These are phyloP conservation scores for Boletus bicolor DNA, from an alignment of 768 basidiomycete species.

Conservation along the genomic window DNA sequence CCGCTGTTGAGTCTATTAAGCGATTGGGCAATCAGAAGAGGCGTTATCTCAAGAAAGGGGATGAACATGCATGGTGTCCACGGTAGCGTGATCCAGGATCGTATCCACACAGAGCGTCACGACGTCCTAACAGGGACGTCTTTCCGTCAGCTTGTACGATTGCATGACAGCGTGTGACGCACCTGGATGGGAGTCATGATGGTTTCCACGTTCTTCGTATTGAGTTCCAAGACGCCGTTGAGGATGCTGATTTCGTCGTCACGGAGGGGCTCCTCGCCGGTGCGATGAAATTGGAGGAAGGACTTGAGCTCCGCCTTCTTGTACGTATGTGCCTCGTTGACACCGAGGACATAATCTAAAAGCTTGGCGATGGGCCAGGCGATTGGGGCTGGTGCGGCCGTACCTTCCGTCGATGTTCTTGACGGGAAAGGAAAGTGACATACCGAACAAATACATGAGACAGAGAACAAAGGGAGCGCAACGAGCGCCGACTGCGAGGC, in stretches of 20 bases:
- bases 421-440: conserved; percentile 1
- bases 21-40: conserved; percentile 8
- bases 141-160: not conserved
- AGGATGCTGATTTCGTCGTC: conserved; percentile 82
- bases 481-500: conserved; percentile 73
- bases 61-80: conserved; percentile 66
- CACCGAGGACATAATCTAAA: conserved; percentile 79
- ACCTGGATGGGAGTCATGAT: conserved; percentile 85
- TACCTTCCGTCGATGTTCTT: too few relatives aligned
- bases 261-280: conserved; percentile 67
- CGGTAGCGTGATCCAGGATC: conserved; percentile 71
- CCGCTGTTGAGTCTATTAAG: conserved; percentile 64
- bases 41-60: not conserved
- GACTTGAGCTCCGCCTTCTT: conserved; percentile 80
- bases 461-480: conserved; percentile 72
- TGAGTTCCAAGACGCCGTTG: conserved; percentile 76
- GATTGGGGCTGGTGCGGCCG: conserved; percentile 54
- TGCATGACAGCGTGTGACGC: not conserved
- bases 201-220: conserved; percentile 66
- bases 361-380: conserved; percentile 71
- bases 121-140: conserved; percentile 54
- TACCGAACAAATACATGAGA: conserved; percentile 65
- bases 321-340: conserved; percentile 68
- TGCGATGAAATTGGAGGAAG: conserved; percentile 77
- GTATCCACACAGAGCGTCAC: conserved; percentile 76